Evolutionary conservation across 768 basidiomycete species (phyloP).

Genomic region (Lactarius trivialis): DNA sequence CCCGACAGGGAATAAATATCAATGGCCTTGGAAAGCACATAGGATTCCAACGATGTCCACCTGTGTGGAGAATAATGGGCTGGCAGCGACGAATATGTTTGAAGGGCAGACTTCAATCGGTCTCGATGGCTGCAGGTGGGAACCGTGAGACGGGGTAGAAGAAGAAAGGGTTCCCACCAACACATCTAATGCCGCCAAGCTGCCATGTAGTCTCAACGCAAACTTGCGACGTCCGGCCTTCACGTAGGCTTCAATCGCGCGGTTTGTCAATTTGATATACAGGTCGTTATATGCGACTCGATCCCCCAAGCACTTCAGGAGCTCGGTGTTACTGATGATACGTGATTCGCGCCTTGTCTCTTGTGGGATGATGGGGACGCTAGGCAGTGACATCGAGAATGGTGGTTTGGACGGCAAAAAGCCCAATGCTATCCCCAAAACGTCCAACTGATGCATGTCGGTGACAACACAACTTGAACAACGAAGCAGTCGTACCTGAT

Average conservation of each 20-base stretch:
- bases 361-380: constrained; percentile 18
- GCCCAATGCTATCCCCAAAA: constrained; percentile 66
- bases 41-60: constrained; percentile 76
- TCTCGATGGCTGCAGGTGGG: constrained; percentile 53
- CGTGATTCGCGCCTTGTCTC: constrained; percentile 26
- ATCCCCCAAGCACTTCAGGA: constrained; percentile 51
- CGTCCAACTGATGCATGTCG: constrained; percentile 56
- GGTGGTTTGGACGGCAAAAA: constrained; percentile 69
- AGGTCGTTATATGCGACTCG: constrained; percentile 65
- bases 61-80: constrained; percentile 77
- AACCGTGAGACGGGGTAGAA: not conserved
- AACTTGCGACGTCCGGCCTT: constrained; percentile 80
- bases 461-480: not conserved
- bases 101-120: constrained; percentile 53
- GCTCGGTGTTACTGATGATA: constrained; percentile 52
- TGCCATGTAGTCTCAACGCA: constrained; percentile 79
- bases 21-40: constrained; percentile 70
- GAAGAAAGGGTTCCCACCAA: constrained; percentile 37
- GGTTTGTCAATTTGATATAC: constrained; percentile 69
- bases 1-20: constrained; percentile 55
- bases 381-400: constrained; percentile 51
- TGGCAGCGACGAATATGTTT: constrained; percentile 72
- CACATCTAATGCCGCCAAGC: constrained; percentile 84
- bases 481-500: constrained; percentile 44
- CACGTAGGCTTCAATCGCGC: constrained; percentile 78